Evolutionary conservation across 2,329 filamentous ascomycete species (phyloP).

Genomic region (Aspergillus versicolor): DNA sequence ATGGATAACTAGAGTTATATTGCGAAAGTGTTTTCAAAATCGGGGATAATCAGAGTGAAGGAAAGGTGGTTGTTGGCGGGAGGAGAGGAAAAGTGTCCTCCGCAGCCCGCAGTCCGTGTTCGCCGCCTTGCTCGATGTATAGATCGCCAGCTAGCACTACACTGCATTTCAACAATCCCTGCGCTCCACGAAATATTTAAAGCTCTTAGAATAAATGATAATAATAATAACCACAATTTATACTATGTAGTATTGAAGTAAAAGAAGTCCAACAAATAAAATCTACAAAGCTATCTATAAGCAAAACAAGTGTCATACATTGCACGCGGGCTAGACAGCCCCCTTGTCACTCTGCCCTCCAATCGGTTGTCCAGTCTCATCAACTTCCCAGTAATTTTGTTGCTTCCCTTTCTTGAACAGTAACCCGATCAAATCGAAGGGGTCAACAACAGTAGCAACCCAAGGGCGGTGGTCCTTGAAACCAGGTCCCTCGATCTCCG

Average conservation of each 20-base stretch:
- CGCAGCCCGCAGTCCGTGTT: background rate
- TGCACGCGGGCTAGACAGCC: background rate
- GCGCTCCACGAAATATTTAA: background rate
- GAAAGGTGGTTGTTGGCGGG: background rate
- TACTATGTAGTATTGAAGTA: background rate
- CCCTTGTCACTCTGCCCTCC: background rate
- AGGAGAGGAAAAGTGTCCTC: constrained; percentile 8
- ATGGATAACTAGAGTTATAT: background rate
- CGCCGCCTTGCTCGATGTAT: constrained; percentile 2
- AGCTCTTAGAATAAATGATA: background rate
- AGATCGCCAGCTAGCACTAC: background rate
- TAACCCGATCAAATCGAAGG: constrained; percentile 42
- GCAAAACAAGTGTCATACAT: background rate
- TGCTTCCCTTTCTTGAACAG: constrained; percentile 36
- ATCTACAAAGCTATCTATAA: background rate
- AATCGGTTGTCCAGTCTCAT: background rate
- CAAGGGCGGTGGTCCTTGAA: constrained; percentile 50
- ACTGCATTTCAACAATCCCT: background rate
- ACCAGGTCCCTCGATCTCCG: constrained; percentile 51
- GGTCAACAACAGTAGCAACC: constrained; percentile 44
- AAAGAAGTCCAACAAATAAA: background rate
- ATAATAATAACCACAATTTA: background rate
- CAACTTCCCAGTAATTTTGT: constrained; percentile 41
- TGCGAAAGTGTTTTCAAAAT: background rate
- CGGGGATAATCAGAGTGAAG: background rate